Evolutionary conservation across 2,329 filamentous ascomycete genomes (phyloP).

Genomic region (Nothophoma quercina): DNA sequence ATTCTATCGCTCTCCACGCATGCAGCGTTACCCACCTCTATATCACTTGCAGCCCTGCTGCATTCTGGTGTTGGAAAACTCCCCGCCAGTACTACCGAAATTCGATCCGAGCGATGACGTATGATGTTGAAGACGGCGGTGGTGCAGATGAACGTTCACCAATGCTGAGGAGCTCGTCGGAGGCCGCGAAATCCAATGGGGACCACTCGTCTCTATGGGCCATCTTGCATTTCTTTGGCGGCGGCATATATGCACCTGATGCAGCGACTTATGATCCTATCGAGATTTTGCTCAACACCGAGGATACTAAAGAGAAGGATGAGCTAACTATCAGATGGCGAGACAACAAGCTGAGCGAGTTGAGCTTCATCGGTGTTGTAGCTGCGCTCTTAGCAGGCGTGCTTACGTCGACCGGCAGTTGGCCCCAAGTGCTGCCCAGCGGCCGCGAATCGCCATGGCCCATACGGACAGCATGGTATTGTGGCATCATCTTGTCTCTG

Average conservation of each 20-base stretch:
- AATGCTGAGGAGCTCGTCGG: constrained; percentile 27
- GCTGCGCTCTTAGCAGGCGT: constrained; percentile 43
- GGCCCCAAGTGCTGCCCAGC: constrained; percentile 53
- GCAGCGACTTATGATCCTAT: constrained; percentile 48
- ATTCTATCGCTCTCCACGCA: not conserved
- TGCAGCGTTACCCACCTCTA: constrained; percentile 3
- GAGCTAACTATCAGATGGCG: constrained; percentile 49
- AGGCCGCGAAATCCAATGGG: constrained; percentile 10
- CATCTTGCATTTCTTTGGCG: constrained; percentile 41
- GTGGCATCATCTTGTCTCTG: constrained; percentile 58
- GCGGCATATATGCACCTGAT: constrained; percentile 45
- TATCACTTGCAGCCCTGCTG: not conserved
- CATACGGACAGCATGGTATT: constrained; percentile 53
- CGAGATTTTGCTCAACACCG: constrained; percentile 47
- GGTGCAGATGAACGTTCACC: constrained; percentile 31
- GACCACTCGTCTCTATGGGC: constrained; percentile 14
- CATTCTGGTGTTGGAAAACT: not conserved
- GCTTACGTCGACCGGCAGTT: constrained; percentile 54
- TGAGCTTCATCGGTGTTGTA: constrained; percentile 54
- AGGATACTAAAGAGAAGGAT: constrained; percentile 44
- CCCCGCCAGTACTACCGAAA: constrained; percentile 5
- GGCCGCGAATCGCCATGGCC: constrained; percentile 51
- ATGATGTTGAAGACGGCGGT: constrained; percentile 27
- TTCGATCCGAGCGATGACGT: constrained; percentile 26
- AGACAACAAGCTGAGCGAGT: constrained; percentile 51